A percentile compares a stretch with the other conserved stretches of the same genome.
Evolutionary conservation across 331 rosid genomes (phyloP).

Genomic region (Malus hybrid): DNA sequence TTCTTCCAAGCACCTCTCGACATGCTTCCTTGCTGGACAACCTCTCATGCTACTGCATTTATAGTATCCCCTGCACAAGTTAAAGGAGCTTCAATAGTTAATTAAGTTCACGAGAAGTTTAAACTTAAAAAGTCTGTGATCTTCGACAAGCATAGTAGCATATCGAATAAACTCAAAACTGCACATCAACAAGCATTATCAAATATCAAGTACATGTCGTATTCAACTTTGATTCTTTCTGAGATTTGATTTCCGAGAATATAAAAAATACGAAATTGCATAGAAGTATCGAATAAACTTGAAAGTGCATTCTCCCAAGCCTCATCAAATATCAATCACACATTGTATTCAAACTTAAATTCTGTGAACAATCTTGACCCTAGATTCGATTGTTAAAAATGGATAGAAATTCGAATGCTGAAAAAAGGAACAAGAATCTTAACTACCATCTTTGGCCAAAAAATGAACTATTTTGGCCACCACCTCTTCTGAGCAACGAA

Average conservation of each 20-base stretch:
- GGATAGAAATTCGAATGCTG: background rate
- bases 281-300: background rate
- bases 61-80: slow-evolving; percentile 83
- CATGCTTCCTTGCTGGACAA: slow-evolving; percentile 99
- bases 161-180: background rate
- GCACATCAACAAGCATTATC: background rate
- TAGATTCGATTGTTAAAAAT: background rate
- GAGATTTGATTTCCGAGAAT: background rate
- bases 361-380: background rate
- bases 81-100: background rate
- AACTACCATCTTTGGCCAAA: background rate
- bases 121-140: background rate
- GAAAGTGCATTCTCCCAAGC: background rate
- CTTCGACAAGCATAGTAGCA: background rate
- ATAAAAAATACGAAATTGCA: background rate
- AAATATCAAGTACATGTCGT: background rate
- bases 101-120: background rate
- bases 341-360: background rate
- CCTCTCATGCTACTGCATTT: slow-evolving; percentile 99
- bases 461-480: slow-evolving; percentile 2
- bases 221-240: background rate
- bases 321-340: background rate
- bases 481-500: background rate
- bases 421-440: slow-evolving; percentile 9
- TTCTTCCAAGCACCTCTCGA: slow-evolving; percentile 93